Conservation (phyloP, 345 rosid species). For the Durio zibethinus region DNA sequence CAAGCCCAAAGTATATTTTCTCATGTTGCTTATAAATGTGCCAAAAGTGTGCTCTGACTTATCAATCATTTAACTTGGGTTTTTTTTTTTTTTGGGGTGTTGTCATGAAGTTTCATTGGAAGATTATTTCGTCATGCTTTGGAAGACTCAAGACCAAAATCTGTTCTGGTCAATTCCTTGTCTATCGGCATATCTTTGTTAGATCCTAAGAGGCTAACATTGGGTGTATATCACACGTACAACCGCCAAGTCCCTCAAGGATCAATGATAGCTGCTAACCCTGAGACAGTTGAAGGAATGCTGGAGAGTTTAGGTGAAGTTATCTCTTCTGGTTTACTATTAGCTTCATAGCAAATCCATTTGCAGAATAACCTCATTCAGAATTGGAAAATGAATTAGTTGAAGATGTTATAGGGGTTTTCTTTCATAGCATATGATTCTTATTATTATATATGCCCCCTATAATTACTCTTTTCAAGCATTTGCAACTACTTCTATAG, state of each 20-base stretch:
- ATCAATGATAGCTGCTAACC: conserved; percentile 46
- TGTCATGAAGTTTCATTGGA: conserved; percentile 65
- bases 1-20: conserved; percentile 61
- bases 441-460: background rate
- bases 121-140: conserved; percentile 76
- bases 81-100: background rate
- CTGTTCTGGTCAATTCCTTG: conserved; percentile 83
- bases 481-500: background rate
- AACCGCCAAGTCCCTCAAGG: conserved; percentile 67
- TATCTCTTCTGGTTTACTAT: background rate
- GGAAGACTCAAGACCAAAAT: conserved; percentile 82
- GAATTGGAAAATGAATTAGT: background rate
- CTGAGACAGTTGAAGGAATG: conserved; percentile 85
- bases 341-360: background rate
- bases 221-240: conserved; percentile 60
- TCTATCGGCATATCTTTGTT: conserved; percentile 85
- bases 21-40: conserved; percentile 2
- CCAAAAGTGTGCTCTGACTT: background rate
- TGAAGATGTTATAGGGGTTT: background rate
- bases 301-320: conserved; percentile 77
- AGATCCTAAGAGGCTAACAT: conserved; percentile 79
- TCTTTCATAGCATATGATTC: background rate
- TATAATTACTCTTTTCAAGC: background rate
- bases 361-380: background rate
- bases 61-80: background rate